These are phyloP conservation scores for Wickerhamomyces hampshirensis DNA, from an alignment of 805 yeast species.

Conservation along the genomic window DNA sequence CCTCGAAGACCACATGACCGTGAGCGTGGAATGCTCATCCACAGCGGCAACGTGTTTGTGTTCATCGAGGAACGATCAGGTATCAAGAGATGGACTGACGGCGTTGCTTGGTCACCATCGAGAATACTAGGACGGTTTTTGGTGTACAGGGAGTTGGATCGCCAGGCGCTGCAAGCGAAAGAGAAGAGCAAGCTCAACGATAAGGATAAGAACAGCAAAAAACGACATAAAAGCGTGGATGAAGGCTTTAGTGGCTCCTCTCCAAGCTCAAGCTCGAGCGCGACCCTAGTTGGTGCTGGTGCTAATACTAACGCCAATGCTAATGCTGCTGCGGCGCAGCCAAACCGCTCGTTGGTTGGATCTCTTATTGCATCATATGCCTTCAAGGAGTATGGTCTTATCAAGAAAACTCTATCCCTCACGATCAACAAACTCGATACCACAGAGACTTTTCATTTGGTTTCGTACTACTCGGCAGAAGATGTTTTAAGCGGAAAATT, in stretches of 20 bases:
- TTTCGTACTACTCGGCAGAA: conserved; percentile 71
- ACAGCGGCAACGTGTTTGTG: conserved; percentile 78
- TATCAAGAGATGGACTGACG: conserved; percentile 94
- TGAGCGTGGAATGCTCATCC: conserved; percentile 62
- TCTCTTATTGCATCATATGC: conserved; percentile 56
- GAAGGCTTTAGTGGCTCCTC: too few species aligned
- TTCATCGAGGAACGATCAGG: conserved; percentile 80
- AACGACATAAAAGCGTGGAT: conserved; percentile 2
- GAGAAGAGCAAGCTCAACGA: conserved; percentile 6
- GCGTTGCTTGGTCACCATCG: conserved; percentile 91
- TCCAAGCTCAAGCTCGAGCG: not conserved
- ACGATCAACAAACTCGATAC: conserved; percentile 16
- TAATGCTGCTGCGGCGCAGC: conserved; percentile 7
- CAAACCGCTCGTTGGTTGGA: conserved; percentile 43
- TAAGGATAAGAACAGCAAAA: not conserved
- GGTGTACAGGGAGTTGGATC: conserved; percentile 69
- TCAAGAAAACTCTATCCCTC: conserved; percentile 73
- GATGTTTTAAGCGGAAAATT: conserved; percentile 63
- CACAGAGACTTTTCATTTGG: conserved; percentile 54
- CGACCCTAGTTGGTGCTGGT: too few species aligned
- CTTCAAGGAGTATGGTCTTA: conserved; percentile 66
- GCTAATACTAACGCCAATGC: too few species aligned
- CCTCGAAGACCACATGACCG: conserved; percentile 78
- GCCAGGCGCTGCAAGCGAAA: conserved; percentile 26
- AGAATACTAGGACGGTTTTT: conserved; percentile 82